Evolutionary conservation across 192 early-diverging fungal species (phyloP), one percentile per base, ranked within the genome.

Genomic region (Backusella circina): DNA sequence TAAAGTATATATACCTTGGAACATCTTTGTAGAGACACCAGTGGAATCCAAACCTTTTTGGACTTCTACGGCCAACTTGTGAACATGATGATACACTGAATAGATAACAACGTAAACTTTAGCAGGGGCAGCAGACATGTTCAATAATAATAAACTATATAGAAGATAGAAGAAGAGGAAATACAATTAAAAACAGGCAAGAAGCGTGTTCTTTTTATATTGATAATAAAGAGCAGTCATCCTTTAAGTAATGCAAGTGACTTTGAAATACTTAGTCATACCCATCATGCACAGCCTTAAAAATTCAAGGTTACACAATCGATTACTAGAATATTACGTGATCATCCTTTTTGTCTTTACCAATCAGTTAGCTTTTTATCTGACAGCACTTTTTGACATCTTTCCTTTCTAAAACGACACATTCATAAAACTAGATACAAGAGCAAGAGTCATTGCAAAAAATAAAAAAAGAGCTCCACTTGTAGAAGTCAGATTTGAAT

Each of bases 11-110:
- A 41, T 70, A 76, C 79, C 87, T 86, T 80, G 87, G 72, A 73
- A 89, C 65, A 87, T 51, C 35, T 80, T 76, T 23, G 77, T 77
- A 16, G 81, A 36, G 5, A 76, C 81, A 71, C 81, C 81, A 23
- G 72, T 61, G 50, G 84, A 85, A 73, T 91, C 77, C 39, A 93
- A 81, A n/a, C 95, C 95, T 75, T 87, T 86, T 80, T 92, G 83
- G 38, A 94, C 74, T 16, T 84, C 84, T 73, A 91, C 78, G 66
- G 92, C 93, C n/a, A 96, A 79, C 21, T 79, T 89, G 75, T 89
- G 85, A 80, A 94, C 80, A 86, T 96, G 95, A 57, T 90, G 90
- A 75, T 90, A 91, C 23, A 74, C 30, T 10, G 77, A 21, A 30
- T 83, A 79, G 15, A 76, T 73, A 16, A 83, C 75, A 39, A 83